Evolutionary conservation across 164 flowering plant genomes (phyloP).

Genomic region (Taxillus chinensis): DNA sequence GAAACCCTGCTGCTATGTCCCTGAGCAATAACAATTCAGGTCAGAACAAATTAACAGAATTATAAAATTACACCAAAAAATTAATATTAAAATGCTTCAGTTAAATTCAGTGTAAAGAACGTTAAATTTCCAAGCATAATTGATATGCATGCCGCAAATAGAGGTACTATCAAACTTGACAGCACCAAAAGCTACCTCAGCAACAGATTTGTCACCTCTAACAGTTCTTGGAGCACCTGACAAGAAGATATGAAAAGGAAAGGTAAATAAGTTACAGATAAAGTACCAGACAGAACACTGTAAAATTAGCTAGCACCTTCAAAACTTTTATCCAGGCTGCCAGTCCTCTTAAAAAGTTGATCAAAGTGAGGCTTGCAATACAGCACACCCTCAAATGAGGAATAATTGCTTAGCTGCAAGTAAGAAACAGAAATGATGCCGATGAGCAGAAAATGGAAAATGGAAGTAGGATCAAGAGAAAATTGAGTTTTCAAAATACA

Average conservation of each 20-base stretch:
- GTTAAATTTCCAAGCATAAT: background rate
- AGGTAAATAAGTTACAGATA: background rate
- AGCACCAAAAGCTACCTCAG: constrained; percentile 33
- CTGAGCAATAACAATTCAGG: constrained; percentile 15
- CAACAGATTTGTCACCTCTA: constrained; percentile 44
- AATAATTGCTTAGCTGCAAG: constrained; percentile 69
- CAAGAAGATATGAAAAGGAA: constrained; percentile 1
- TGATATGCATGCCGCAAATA: background rate
- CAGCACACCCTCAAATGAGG: constrained; percentile 86
- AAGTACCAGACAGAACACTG: background rate
- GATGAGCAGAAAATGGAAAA: background rate
- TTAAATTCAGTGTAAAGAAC: background rate
- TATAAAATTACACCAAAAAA: background rate
- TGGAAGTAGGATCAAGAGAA: too few species aligned
- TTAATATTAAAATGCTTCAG: background rate
- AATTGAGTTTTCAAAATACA: too few species aligned
- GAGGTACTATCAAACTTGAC: background rate
- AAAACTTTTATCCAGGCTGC: constrained; percentile 88
- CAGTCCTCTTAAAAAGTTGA: constrained; percentile 87
- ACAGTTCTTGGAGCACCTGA: constrained; percentile 54
- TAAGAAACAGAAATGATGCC: background rate
- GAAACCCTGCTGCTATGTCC: constrained; percentile 59
- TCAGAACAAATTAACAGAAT: background rate
- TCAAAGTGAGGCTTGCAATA: constrained; percentile 97
- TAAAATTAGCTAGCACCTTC: constrained; percentile 40